Base-by-base conservation (phyloP, 495 filamentous ascomycete species). In the Penicillium nucicola region DNA sequence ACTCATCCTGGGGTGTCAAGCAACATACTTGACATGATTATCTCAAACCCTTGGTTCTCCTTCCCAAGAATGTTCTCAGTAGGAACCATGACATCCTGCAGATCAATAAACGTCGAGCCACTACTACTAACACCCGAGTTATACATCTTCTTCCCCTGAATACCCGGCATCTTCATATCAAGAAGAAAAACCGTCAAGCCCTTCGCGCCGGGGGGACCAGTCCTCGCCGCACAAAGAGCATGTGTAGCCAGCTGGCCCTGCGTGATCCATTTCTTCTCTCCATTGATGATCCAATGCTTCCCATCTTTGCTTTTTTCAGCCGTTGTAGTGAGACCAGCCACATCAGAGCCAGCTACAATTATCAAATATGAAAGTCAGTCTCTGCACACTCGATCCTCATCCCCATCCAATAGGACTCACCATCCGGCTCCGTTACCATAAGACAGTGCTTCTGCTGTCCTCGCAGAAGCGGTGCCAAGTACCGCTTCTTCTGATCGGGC, bases 241-340 rank as follows among this genome's bases (percentile, higher is more conserved):
- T 51, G 47, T 18, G 34, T 31, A 25, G 53, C 53, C 47, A 43
- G 77, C 85, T 58, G 79, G 25, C 86, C 86, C 70, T 90, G 89
- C 34, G 86, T 90, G 65, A 89, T 87, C 85, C 86, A 89, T 62
- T 88, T 89, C 76, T 89, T 89, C 48, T 84, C 87, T 44, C 86
- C 86, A 65, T 85, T 87, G 58, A 89, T 80, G 43, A 88, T 78
- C 62, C 85, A 89, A 66, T 84, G 77, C 63, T 82, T 84, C 46
- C 86, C 86, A 60, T 88, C 86, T 23, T 80, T 60, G 11, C 82
- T 87, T 70, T 86, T 84, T 48, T 70, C 77, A 13, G 86, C 86
- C 0, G 84, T 88, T 10, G 84, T 89, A 32, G 84, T 73, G 13
- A 90, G 71, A 2, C 84, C 81, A 12, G 86, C 85, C 9, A 90